A percentile compares a stretch with the other conserved stretches of the same genome.
Conservation (phyloP, 2,329 filamentous ascomycete genomes). For the Cadophora sp. region DNA sequence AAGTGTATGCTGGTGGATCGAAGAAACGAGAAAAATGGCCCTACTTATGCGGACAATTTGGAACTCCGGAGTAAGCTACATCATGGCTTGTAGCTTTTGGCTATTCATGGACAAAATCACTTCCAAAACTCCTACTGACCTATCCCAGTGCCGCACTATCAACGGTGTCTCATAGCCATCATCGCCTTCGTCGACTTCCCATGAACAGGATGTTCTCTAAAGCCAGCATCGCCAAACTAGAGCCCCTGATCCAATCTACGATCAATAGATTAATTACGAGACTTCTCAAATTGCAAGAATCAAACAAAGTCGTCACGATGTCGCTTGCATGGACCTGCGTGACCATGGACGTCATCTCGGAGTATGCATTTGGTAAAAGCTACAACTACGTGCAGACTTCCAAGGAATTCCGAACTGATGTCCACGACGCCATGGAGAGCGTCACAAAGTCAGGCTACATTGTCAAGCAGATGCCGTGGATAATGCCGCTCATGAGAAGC, state of each 20-base stretch:
- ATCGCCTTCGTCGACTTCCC: slow-evolving; percentile 26
- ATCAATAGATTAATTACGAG: slow-evolving; percentile 9
- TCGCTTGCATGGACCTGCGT: slow-evolving; percentile 4
- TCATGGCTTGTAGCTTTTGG: neutral
- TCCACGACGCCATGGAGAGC: neutral
- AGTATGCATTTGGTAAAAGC: slow-evolving; percentile 13
- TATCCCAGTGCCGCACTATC: slow-evolving; percentile 15
- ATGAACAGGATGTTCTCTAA: slow-evolving; percentile 31
- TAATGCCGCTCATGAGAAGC: slow-evolving; percentile 22
- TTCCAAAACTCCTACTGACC: neutral
- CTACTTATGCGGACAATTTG: slow-evolving; percentile 18
- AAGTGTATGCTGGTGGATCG: slow-evolving; percentile 32
- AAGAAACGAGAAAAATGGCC: slow-evolving; percentile 21
- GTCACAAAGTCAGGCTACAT: neutral
- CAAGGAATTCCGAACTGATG: neutral
- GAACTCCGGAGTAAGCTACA: neutral
- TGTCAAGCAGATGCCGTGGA: slow-evolving; percentile 27
- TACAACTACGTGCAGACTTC: neutral
- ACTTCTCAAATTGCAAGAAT: neutral
- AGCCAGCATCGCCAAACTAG: slow-evolving; percentile 21
- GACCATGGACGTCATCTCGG: slow-evolving; percentile 9
- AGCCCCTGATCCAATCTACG: slow-evolving; percentile 23
- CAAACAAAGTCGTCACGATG: neutral
- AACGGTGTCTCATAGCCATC: slow-evolving; percentile 26
- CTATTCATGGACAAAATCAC: too few species aligned